Percentiles rank a stretch among this genome's conserved stretches.
These are phyloP conservation scores for Stagonosporopsis cucurbitacearum DNA, from an alignment of 2,329 filamentous ascomycete genomes.

Conservation along the genomic window DNA sequence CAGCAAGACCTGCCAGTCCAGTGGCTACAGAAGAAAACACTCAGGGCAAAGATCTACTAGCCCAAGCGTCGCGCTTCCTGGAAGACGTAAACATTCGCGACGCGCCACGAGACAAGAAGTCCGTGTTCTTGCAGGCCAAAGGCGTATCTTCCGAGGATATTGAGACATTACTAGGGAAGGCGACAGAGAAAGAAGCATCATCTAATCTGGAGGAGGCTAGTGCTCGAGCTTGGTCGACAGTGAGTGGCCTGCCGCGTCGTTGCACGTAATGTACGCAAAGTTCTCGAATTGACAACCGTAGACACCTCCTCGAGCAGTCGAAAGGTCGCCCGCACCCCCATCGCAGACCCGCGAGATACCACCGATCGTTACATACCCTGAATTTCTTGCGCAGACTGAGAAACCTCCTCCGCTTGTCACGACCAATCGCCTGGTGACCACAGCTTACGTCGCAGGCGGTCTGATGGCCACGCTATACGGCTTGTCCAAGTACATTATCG, in stretches of 20 bases:
- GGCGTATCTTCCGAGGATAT: slow-evolving; percentile 73
- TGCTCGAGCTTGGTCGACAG: slow-evolving; percentile 39
- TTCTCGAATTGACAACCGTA: slow-evolving; percentile 20
- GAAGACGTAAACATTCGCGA: slow-evolving; percentile 74
- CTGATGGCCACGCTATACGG: slow-evolving; percentile 69
- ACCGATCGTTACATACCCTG: slow-evolving; percentile 71
- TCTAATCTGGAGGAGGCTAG: slow-evolving; percentile 29
- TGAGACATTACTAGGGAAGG: slow-evolving; percentile 63
- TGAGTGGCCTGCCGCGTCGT: slow-evolving; percentile 17
- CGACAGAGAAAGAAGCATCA: slow-evolving; percentile 18
- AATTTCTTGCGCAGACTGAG: slow-evolving; percentile 65
- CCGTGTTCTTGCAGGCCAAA: slow-evolving; percentile 78
- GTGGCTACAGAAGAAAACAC: slow-evolving; percentile 13
- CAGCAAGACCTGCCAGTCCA: slow-evolving; percentile 24
- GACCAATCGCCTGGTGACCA: slow-evolving; percentile 61
- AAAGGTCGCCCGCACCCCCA: slow-evolving; percentile 21
- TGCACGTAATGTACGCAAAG: not conserved
- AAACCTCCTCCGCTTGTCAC: slow-evolving; percentile 67
- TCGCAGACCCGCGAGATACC: slow-evolving; percentile 54
- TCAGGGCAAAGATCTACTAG: slow-evolving; percentile 50
- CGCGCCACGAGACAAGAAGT: slow-evolving; percentile 74
- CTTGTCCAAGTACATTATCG: slow-evolving; percentile 71
- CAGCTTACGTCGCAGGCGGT: slow-evolving; percentile 63
- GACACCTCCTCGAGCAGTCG: slow-evolving; percentile 26
- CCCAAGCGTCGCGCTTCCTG: slow-evolving; percentile 78